Percentiles rank a stretch among this genome's conserved stretches.
These are phyloP conservation scores for Metschnikowia cubensis DNA, from an alignment of 805 yeast species.

Conservation along the genomic window DNA sequence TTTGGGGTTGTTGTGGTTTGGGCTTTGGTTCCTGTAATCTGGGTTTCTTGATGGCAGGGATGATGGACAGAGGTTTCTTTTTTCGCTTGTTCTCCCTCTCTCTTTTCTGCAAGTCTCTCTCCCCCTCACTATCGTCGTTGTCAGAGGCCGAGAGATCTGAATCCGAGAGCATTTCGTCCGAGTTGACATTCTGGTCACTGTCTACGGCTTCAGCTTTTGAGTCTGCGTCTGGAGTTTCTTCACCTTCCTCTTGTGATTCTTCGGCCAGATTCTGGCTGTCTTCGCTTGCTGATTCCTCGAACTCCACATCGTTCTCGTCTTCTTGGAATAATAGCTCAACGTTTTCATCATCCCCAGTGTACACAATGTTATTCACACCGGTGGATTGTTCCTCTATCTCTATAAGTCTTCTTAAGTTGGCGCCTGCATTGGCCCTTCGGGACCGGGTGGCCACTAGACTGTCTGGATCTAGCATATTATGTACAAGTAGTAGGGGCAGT, in stretches of 20 bases:
- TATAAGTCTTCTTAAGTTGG: slow-evolving; percentile 66
- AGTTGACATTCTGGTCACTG: slow-evolving; percentile 21
- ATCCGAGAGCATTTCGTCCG: slow-evolving; percentile 53
- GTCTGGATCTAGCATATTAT: slow-evolving; percentile 28
- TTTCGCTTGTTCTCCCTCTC: slow-evolving; percentile 35
- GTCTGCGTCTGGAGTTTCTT: slow-evolving; percentile 12
- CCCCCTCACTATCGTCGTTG: slow-evolving; percentile 67
- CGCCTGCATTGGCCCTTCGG: slow-evolving; percentile 87
- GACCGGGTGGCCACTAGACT: slow-evolving; percentile 70
- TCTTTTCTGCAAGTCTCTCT: slow-evolving; percentile 51
- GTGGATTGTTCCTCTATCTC: slow-evolving; percentile 61
- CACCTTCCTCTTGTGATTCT: slow-evolving; percentile 22
- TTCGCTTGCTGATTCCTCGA: slow-evolving; percentile 17
- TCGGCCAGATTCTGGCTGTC: slow-evolving; percentile 26
- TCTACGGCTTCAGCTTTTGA: slow-evolving; percentile 11
- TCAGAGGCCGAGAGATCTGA: slow-evolving; percentile 50
- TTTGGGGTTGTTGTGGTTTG: slow-evolving; percentile 25
- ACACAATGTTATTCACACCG: slow-evolving; percentile 17
- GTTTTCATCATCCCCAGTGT: slow-evolving; percentile 68
- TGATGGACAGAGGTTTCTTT: slow-evolving; percentile 20
- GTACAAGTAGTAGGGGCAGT: neutral
- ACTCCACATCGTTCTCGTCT: slow-evolving; percentile 32
- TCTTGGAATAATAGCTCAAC: slow-evolving; percentile 67
- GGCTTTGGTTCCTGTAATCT: slow-evolving; percentile 21
- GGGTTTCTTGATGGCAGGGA: slow-evolving; percentile 33